Evolutionary conservation across 164 flowering plant genomes (phyloP).

Genomic region (Euptelea pleiosperma): DNA sequence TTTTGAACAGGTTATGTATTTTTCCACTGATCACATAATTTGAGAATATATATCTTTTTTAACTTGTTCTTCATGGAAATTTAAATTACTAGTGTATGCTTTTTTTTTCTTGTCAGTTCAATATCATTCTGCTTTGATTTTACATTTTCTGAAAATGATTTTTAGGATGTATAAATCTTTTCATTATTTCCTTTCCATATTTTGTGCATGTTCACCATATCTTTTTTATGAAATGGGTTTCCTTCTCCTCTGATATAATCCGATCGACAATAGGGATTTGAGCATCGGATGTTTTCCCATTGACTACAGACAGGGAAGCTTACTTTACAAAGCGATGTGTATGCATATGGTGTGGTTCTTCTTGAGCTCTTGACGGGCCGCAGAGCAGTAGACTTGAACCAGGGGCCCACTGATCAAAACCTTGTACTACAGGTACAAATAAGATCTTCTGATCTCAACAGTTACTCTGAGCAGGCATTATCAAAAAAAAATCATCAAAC

Average conservation of each 20-base stretch:
- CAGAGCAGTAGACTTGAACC: slow-evolving; percentile 80
- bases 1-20: too few species aligned
- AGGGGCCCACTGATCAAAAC: slow-evolving; percentile 82
- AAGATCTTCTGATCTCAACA: neutral
- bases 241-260: neutral
- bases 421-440: slow-evolving; percentile 71
- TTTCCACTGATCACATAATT: too few species aligned
- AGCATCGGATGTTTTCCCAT: slow-evolving; percentile 4
- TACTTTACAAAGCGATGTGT: slow-evolving; percentile 90
- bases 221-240: neutral
- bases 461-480: neutral
- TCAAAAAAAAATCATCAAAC: neutral
- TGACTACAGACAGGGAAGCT: slow-evolving; percentile 89
- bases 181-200: neutral
- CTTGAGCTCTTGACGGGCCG: slow-evolving; percentile 95
- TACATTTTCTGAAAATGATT: too few species aligned
- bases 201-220: neutral
- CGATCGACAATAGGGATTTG: neutral
- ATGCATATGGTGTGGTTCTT: slow-evolving; percentile 97
- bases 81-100: too few species aligned
- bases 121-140: too few species aligned
- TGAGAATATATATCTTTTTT: neutral
- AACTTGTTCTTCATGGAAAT: neutral
- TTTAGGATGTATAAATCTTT: too few species aligned
- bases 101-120: too few species aligned